Evolutionary conservation across 345 rosid species (phyloP).

Genomic region (Euphorbia pulcherrima): DNA sequence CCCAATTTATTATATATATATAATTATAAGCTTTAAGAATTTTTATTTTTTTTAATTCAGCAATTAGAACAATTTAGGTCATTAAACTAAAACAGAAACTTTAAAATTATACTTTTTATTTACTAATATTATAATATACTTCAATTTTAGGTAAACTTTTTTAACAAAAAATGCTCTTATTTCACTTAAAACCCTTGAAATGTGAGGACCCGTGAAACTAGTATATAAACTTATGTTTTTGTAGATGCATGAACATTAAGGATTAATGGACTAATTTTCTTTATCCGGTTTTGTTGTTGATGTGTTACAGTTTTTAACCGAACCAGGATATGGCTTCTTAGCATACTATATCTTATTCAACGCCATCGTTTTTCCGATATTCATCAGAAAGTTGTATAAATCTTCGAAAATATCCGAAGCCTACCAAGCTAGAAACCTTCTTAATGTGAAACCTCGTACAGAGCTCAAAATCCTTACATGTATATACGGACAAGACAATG

Average conservation of each 20-base stretch:
- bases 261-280: background rate
- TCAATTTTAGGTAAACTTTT: too few species aligned
- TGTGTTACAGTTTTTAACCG: conserved; percentile 18
- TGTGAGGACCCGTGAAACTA: too few species aligned
- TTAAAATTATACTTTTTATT: too few species aligned
- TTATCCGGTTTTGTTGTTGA: background rate
- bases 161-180: too few species aligned
- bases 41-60: too few species aligned
- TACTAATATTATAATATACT: too few species aligned
- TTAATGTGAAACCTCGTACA: conserved; percentile 14
- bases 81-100: too few species aligned
- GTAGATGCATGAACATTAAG: background rate
- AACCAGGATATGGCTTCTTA: conserved; percentile 18
- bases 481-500: conserved; percentile 29
- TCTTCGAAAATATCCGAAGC: conserved; percentile 27
- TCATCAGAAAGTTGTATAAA: conserved; percentile 39
- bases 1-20: too few species aligned
- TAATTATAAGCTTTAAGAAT: too few species aligned
- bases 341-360: conserved; percentile 17
- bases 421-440: conserved; percentile 28
- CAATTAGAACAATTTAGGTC: too few species aligned
- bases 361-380: conserved; percentile 19
- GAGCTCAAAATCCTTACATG: conserved; percentile 35
- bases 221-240: too few species aligned
- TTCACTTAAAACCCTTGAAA: too few species aligned